These are phyloP conservation scores for Coniochaeta ligniaria DNA, from an alignment of 2,329 filamentous ascomycete species.

Conservation along the genomic window DNA sequence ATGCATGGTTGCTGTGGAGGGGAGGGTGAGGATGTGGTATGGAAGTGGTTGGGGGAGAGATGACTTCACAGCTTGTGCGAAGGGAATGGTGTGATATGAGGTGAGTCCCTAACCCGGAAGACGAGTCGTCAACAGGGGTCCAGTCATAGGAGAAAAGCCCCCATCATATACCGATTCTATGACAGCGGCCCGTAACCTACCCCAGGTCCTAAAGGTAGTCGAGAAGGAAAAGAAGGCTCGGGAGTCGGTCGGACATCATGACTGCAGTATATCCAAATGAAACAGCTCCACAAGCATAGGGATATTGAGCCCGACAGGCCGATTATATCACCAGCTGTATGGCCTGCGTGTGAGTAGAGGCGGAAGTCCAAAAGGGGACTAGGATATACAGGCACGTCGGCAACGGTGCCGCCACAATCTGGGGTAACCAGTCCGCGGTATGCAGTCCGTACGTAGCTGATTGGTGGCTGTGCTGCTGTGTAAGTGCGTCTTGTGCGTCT, in stretches of 20 bases:
- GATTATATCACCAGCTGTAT: slow-evolving; percentile 5
- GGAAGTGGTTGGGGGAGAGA: background rate
- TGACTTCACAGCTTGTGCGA: background rate
- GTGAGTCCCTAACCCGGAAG: background rate
- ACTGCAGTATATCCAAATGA: slow-evolving; percentile 11
- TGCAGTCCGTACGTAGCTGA: no score
- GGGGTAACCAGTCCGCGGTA: background rate
- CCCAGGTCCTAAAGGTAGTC: background rate
- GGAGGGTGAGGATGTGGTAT: background rate
- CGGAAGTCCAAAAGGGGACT: background rate
- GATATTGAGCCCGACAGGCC: slow-evolving; percentile 7
- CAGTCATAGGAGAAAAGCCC: background rate
- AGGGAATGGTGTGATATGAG: background rate
- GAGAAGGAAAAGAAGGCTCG: background rate
- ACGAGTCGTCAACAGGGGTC: background rate
- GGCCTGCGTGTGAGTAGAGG: background rate
- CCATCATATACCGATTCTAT: background rate
- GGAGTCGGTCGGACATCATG: slow-evolving; percentile 1
- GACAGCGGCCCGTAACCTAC: background rate
- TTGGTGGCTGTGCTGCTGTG: background rate
- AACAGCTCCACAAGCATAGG: slow-evolving; percentile 1
- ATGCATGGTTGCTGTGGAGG: slow-evolving; percentile 7
- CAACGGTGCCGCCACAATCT: background rate
- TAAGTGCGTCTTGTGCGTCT: background rate
- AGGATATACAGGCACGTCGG: background rate